Evolutionary conservation across 2,329 filamentous ascomycete species (phyloP).

Genomic region (Trichoderma endophyticum): DNA sequence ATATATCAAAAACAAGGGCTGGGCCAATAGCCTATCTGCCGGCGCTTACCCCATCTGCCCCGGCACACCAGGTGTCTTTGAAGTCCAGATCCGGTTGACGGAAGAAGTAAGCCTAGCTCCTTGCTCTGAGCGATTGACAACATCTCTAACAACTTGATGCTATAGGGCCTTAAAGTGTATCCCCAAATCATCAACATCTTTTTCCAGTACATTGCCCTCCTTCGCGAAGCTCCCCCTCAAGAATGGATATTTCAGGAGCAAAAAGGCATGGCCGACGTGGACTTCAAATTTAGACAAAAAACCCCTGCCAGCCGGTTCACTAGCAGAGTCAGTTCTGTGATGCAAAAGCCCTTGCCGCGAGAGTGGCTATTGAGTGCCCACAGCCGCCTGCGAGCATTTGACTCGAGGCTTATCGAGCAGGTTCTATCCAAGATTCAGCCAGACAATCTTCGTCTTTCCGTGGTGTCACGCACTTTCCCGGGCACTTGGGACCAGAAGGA

Average conservation of each 20-base stretch:
- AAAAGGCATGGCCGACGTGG: constrained; percentile 83
- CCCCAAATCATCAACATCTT: constrained; percentile 77
- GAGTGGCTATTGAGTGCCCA: constrained; percentile 84
- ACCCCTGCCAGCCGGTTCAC: constrained; percentile 85
- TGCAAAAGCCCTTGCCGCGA: constrained; percentile 86
- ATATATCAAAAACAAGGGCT: constrained; percentile 85
- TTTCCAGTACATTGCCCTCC: constrained; percentile 87
- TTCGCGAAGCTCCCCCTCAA: constrained; percentile 75
- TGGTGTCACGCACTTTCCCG: constrained; percentile 80
- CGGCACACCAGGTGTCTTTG: constrained; percentile 73
- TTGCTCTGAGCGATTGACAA: neutral
- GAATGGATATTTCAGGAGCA: constrained; percentile 95
- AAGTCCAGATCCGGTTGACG: constrained; percentile 74
- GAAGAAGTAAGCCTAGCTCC: constrained; percentile 58
- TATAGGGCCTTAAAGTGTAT: constrained; percentile 69
- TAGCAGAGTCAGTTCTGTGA: constrained; percentile 76
- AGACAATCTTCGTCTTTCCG: constrained; percentile 83
- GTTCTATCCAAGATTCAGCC: constrained; percentile 72
- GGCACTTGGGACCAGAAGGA: constrained; percentile 85
- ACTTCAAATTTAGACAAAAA: constrained; percentile 95
- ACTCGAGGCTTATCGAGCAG: constrained; percentile 70
- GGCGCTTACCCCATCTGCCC: constrained; percentile 74
- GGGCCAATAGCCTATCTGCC: constrained; percentile 79
- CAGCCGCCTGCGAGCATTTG: constrained; percentile 73
- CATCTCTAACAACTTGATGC: constrained; percentile 13